These are phyloP conservation scores for Hypoxylon rickii DNA, from an alignment of 495 filamentous ascomycete genomes.

Conservation along the genomic window DNA sequence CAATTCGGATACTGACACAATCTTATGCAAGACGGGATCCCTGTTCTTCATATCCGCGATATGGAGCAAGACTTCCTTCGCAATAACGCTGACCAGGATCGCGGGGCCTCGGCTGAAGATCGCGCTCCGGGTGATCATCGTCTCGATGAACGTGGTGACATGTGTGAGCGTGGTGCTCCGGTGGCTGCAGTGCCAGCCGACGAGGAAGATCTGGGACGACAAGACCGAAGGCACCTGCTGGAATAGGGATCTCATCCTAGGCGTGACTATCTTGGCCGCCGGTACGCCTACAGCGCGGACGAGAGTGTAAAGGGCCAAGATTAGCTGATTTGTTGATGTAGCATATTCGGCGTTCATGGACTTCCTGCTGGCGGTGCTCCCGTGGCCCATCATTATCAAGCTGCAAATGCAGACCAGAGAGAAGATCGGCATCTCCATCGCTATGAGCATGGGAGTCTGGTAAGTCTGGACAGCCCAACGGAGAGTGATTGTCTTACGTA, in stretches of 20 bases:
- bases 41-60: slow-evolving; percentile 35
- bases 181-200: slow-evolving; percentile 43
- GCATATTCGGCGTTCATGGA: slow-evolving; percentile 45
- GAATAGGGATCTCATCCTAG: slow-evolving; percentile 23
- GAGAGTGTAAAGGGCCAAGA: background rate
- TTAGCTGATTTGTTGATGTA: slow-evolving; percentile 1
- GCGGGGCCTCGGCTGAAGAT: slow-evolving; percentile 11
- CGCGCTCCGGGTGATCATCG: slow-evolving; percentile 31
- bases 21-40: slow-evolving; percentile 9
- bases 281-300: background rate
- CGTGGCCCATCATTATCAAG: slow-evolving; percentile 40
- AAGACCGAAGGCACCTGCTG: slow-evolving; percentile 42
- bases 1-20: background rate
- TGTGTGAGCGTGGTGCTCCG: slow-evolving; percentile 41
- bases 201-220: slow-evolving; percentile 39
- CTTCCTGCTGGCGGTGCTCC: slow-evolving; percentile 41
- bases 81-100: slow-evolving; percentile 40
- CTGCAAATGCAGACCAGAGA: slow-evolving; percentile 44
- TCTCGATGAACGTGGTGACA: slow-evolving; percentile 41
- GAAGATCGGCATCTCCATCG: slow-evolving; percentile 44
- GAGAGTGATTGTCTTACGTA: background rate
- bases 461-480: slow-evolving; percentile 21
- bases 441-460: slow-evolving; percentile 49
- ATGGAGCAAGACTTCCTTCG: slow-evolving; percentile 47
- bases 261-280: slow-evolving; percentile 17